Base-by-base conservation (phyloP, 2,329 filamentous ascomycete genomes). In the Dryadomyces sulphureus region DNA sequence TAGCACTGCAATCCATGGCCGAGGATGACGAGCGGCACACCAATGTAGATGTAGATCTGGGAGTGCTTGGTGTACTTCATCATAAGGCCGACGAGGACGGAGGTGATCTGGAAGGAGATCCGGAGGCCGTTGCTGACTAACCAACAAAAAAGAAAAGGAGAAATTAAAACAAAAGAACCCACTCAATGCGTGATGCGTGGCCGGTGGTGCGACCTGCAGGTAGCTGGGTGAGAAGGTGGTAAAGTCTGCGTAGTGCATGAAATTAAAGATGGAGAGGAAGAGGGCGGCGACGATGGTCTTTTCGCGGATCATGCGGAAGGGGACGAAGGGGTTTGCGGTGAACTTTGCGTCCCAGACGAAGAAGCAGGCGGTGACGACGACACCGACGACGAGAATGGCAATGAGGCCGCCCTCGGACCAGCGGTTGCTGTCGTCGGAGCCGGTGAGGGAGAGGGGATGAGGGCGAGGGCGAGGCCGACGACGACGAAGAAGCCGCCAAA, bases 11-110 rank as follows among this genome's bases (percentile, higher is more conserved):
- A 65, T 14, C 77, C 77, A 52, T 79, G 81, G 0, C 77, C 76
- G 12, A 78, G 72, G 53, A 77, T 65, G 61, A 77, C 80, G 2
- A 81, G 63, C 9, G 64, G 60, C 1, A 75, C 79, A 25, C 78
- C 78, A 19, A 62, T 60, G 35, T 81, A 60, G 54, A 81, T 78
- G 57, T 81, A 78, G 16, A 67, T 58, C 55, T 81, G 81, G 54
- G 81, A 67, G 20, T 70, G 72, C 43, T 74, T 70, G 19, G 77
- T 65, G 47, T 66, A 68, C 60, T 66, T 69, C 35, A 81, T 70
- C 24, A 80, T 57, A 9, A 76, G 54, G 4, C 77, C 77, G n/a
- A 77, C 62, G 39, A 73, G 54, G 38, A 69, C 77, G 1, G 70
- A 67, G 45, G 81, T 64, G 46, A 79, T 74, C 20, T 73, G 78